Evolutionary conservation across 805 yeast genomes (phyloP), one percentile per base, ranked within the genome.

Genomic region (Cephaloascus fragrans): DNA sequence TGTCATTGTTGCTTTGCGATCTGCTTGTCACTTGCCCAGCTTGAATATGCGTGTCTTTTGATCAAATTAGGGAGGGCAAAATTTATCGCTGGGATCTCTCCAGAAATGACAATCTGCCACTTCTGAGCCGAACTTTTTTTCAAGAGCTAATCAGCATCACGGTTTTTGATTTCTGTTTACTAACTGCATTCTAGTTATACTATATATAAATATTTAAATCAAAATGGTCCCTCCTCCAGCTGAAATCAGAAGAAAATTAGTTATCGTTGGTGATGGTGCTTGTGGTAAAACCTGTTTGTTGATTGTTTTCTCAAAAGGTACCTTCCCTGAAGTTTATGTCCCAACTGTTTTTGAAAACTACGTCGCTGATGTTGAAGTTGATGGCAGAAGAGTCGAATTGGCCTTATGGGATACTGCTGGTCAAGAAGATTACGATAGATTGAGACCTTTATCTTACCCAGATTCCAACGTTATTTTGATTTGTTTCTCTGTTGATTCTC

Each of bases 361-460:
- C 53, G 76, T 77, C 10, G 73, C 83, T 6, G 69, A 69, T 32
- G 74, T 81, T 2, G 56, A 79, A 56, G 82, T 83, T 42, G 90
- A 83, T 53, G 94, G 95, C 37, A 83, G 90, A 64, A 77, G 84
- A 59, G 67, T 82, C 17, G 88, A 81, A 51, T 58, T 86, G 47
- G 84, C 86, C 1, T 57, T 85, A 23, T 85, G 94, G 94, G 96
- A 86, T 54, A 84, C 95, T 1, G 95, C 95, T 0, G 93, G 95
- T 3, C 93, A 84, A 59, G 94, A 85, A 57, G 93, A 83, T 55
- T 84, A 83, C 52, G 89, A 81, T 53, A 64, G 95, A 39, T 61
- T 85, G 40, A 66, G 96, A 44, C 93, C 94, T 2, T 63, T 87
- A 36, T 71, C 83, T 34, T 86, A 86, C 52, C 81, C 89, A 4